A percentile compares a stretch with the other conserved stretches of the same genome.
Conservation (phyloP, 1,139 yeast species). For the Yamadazyma triangularis region DNA sequence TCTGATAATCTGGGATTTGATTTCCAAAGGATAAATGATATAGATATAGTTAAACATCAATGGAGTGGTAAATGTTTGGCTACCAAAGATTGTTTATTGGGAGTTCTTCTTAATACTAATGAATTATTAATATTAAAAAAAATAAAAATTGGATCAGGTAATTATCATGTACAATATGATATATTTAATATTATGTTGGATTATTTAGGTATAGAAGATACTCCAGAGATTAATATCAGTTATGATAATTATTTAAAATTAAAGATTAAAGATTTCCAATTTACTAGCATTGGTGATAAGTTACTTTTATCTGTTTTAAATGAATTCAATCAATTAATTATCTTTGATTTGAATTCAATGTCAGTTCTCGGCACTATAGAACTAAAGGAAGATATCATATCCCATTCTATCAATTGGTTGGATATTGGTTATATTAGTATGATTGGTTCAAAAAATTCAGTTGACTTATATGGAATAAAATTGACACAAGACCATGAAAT, state of each 20-base stretch:
- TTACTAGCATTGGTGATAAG: constrained; percentile 14
- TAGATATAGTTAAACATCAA: constrained; percentile 30
- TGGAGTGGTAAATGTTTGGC: constrained; percentile 27
- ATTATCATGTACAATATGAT: constrained; percentile 22
- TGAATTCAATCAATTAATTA: constrained; percentile 8
- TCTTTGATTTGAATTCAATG: not conserved
- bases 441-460: not conserved
- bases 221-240: constrained; percentile 15
- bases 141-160: constrained; percentile 17
- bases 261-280: constrained; percentile 26
- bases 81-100: constrained; percentile 28
- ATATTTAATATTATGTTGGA: constrained; percentile 23
- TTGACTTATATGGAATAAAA: not conserved
- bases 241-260: constrained; percentile 18
- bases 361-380: not conserved
- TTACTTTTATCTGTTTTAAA: constrained; percentile 16
- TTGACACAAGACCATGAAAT: too few species aligned
- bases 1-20: constrained; percentile 26
- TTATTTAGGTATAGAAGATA: constrained; percentile 14
- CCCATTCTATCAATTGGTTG: not conserved
- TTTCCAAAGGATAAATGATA: constrained; percentile 29
- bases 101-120: constrained; percentile 35
- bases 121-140: constrained; percentile 33
- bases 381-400: not conserved
- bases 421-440: not conserved